Conservation (phyloP, 2,329 filamentous ascomycete genomes). For the Lecanosticta acicola region DNA sequence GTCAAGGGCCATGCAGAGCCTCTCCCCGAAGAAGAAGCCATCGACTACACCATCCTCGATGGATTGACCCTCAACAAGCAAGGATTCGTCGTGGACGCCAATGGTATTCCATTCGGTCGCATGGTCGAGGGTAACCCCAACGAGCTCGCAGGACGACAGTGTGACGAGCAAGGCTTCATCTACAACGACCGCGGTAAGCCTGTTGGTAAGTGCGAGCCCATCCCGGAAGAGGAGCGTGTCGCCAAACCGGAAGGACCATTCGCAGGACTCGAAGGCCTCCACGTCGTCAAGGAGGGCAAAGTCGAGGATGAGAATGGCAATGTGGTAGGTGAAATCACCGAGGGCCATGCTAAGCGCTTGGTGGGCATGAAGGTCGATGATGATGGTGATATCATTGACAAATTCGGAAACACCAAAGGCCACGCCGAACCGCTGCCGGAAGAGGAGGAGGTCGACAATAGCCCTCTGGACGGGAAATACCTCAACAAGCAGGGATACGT, state of each 20-base stretch:
- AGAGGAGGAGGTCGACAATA: constrained; percentile 45
- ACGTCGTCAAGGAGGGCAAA: constrained; percentile 63
- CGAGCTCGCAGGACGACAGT: constrained; percentile 52
- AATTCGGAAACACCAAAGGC: constrained; percentile 59
- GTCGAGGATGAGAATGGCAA: constrained; percentile 74
- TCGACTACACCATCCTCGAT: constrained; percentile 50
- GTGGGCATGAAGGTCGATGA: constrained; percentile 71
- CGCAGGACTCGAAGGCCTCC: constrained; percentile 59
- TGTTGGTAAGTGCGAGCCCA: constrained; percentile 53
- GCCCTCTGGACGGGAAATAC: constrained; percentile 48
- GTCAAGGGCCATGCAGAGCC: constrained; percentile 53
- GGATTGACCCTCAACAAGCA: constrained; percentile 54
- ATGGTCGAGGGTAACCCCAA: constrained; percentile 53
- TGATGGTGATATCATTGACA: constrained; percentile 76
- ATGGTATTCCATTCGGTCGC: constrained; percentile 51
- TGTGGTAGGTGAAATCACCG: constrained; percentile 64
- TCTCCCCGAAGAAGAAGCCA: constrained; percentile 42
- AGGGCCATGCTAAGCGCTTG: constrained; percentile 66
- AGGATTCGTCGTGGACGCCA: constrained; percentile 49
- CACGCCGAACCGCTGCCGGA: constrained; percentile 52
- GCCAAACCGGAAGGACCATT: constrained; percentile 60
- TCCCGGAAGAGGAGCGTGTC: constrained; percentile 53
- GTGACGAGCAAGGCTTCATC: constrained; percentile 51
- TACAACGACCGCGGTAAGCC: constrained; percentile 53
- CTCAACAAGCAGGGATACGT: constrained; percentile 58